These are phyloP conservation scores for Triangularia setosa DNA, from an alignment of 2,329 filamentous ascomycete species.

Conservation along the genomic window DNA sequence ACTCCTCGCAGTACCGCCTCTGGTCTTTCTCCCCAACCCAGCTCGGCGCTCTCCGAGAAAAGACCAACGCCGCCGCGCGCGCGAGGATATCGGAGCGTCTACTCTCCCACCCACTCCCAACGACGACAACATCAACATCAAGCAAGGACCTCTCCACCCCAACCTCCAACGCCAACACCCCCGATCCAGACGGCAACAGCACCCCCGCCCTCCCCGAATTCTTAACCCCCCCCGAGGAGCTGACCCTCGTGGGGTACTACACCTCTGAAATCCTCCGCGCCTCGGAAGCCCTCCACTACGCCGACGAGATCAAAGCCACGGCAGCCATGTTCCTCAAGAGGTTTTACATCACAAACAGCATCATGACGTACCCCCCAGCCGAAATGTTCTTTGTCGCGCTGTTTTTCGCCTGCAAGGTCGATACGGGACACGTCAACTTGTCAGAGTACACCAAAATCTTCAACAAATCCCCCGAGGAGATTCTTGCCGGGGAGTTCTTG, in stretches of 20 bases:
- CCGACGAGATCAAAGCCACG: conserved; percentile 60
- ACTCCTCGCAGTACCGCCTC: conserved; percentile 82
- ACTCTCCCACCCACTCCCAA: conserved; percentile 55
- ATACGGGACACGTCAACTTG: conserved; percentile 70
- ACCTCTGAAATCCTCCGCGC: conserved; percentile 55
- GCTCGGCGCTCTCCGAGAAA: conserved; percentile 66
- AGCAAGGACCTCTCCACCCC: conserved; percentile 24
- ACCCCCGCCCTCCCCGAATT: conserved; percentile 62
- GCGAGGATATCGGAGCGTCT: conserved; percentile 55
- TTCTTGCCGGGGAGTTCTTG: conserved; percentile 88
- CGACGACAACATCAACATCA: conserved; percentile 28
- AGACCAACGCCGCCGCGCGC: conserved; percentile 73
- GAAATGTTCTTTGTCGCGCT: conserved; percentile 85
- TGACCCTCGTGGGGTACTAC: conserved; percentile 76
- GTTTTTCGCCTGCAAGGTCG: conserved; percentile 90
- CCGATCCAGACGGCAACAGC: conserved; percentile 33
- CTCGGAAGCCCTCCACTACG: conserved; percentile 46
- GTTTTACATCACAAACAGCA: conserved; percentile 92
- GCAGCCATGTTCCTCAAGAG: conserved; percentile 86
- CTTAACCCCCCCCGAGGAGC: conserved; percentile 78
- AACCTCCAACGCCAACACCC: conserved; percentile 30
- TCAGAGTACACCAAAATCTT: conserved; percentile 62
- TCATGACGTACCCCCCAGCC: conserved; percentile 93
- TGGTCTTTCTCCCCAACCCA: conserved; percentile 85
- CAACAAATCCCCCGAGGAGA: conserved; percentile 68